Base-by-base conservation (phyloP, 192 early-diverging fungal genomes). In the Gryganskiella cystojenkinii region DNA sequence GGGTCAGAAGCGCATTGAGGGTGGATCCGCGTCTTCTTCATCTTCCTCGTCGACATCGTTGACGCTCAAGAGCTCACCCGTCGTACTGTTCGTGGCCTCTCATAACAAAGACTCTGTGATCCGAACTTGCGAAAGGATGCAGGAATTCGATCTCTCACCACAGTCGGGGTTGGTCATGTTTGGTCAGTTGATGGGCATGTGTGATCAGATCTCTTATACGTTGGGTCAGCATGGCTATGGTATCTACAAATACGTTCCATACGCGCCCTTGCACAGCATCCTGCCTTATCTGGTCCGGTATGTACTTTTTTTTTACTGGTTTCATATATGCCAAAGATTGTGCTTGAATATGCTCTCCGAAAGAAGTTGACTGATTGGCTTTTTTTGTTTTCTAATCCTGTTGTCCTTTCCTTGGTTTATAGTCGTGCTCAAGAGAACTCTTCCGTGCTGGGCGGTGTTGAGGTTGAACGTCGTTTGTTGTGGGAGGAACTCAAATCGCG, bases 151-250 rank as follows among this genome's bases (percentile, higher is more conserved):
- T 9, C 80, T 96, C 25, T 70, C 86, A 47, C 68, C 86, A 8
- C 40, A 80, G 40, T 74, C 80, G 30, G 90, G 89, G 62, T 63
- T 88, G 10, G 92, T 99, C 27, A 88, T 90, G 79, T 97, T 99
- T 80, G 97, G 93, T 25, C 97, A 99, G 86, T 83, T 99, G 53
- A 89, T 94, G 72, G 89, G 94, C 53, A 99, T 99, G 97, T 90
- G 94, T 79, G 97, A 99, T 80, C 88, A 88, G 22, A 90, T 92
- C 30, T 93, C 94, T 40, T 94, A 92, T 72, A 90, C 88, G 0
- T 85, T 99, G 51, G 95, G 91, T 33, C 79, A 85, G 45, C 71
- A 87, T 50, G 94, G 90, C 13, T 93, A 92, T 64, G 87, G 86
- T 67, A 91, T 92, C 57, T 95, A 93, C 87, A 98, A 98, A 87